These are phyloP conservation scores for Aspergillus wentii DNA, from an alignment of 495 filamentous ascomycete species.

Conservation along the genomic window DNA sequence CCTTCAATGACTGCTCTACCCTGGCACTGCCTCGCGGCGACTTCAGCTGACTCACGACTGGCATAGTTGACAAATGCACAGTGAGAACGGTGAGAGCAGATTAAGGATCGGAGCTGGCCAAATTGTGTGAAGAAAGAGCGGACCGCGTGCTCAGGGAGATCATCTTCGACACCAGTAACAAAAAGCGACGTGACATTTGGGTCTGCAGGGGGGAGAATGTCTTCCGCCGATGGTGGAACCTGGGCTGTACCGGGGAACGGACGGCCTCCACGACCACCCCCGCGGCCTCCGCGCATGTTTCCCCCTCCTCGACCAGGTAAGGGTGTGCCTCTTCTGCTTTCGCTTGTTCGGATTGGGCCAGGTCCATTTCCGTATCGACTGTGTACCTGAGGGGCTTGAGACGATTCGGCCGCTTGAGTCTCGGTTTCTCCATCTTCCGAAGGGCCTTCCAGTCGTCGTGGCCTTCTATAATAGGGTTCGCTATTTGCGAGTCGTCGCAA, in stretches of 20 bases:
- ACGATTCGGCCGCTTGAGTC: constrained; percentile 12
- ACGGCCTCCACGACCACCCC: constrained; percentile 53
- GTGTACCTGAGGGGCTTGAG: constrained; percentile 26
- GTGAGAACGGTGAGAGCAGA: constrained; percentile 95
- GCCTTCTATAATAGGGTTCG: constrained; percentile 89
- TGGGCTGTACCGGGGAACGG: constrained; percentile 66
- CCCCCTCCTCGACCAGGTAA: constrained; percentile 40
- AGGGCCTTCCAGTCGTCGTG: constrained; percentile 57
- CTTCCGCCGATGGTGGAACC: constrained; percentile 71
- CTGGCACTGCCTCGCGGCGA: constrained; percentile 76
- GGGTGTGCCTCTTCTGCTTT: constrained; percentile 33
- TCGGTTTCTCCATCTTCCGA: constrained; percentile 36
- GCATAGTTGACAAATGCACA: constrained; percentile 95
- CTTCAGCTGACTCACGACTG: constrained; percentile 75
- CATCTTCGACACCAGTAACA: constrained; percentile 92
- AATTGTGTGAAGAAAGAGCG: constrained; percentile 86
- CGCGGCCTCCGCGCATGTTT: constrained; percentile 31
- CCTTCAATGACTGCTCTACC: constrained; percentile 80
- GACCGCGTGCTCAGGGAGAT: constrained; percentile 85
- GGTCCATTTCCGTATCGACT: constrained; percentile 43
- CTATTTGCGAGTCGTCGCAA: constrained; percentile 80
- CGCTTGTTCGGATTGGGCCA: constrained; percentile 64
- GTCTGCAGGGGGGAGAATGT: constrained; percentile 80
- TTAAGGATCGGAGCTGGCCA: constrained; percentile 79
- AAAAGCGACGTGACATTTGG: constrained; percentile 85